phyloP scores from a whole-genome alignment of 2,329 filamentous ascomycete species.

The Blumeria graminis region DNA sequence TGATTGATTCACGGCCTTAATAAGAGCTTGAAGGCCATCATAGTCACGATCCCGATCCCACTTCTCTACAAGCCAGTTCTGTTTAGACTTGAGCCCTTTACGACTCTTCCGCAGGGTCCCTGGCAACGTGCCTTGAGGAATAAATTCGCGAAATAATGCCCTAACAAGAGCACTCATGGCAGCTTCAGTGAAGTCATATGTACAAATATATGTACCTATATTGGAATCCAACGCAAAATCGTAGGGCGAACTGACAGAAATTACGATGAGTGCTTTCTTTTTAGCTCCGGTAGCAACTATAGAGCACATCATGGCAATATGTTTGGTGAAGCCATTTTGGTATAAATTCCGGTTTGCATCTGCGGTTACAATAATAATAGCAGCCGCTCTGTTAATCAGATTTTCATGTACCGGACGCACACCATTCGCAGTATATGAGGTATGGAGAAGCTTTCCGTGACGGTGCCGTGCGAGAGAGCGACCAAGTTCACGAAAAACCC shows the following conservation, averaged over 20 bases:
- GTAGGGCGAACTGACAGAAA: slow-evolving; percentile 85
- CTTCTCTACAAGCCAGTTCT: slow-evolving; percentile 82
- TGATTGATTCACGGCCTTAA: slow-evolving; percentile 43
- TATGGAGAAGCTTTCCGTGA: slow-evolving; percentile 71
- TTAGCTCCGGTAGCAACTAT: slow-evolving; percentile 53
- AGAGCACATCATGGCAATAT: slow-evolving; percentile 86
- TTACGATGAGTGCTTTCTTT: slow-evolving; percentile 74
- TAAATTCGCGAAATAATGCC: slow-evolving; percentile 55
- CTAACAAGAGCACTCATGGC: slow-evolving; percentile 67
- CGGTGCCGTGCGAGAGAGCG: slow-evolving; percentile 66
- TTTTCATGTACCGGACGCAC: slow-evolving; percentile 84
- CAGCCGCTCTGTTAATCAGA: slow-evolving; percentile 65
- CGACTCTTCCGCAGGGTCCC: slow-evolving; percentile 69
- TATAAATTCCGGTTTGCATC: slow-evolving; percentile 88
- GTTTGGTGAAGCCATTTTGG: slow-evolving; percentile 84
- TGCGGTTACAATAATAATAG: slow-evolving; percentile 74
- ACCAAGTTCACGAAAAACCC: slow-evolving; percentile 75
- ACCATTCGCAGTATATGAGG: slow-evolving; percentile 84
- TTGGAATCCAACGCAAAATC: slow-evolving; percentile 85
- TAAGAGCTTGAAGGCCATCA: slow-evolving; percentile 47
- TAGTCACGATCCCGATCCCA: slow-evolving; percentile 63
- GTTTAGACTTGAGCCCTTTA: slow-evolving; percentile 67
- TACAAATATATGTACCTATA: slow-evolving; percentile 83
- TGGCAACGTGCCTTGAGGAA: slow-evolving; percentile 33
- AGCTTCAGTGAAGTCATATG: slow-evolving; percentile 87